Evolutionary conservation across 345 rosid species (phyloP), one percentile per base, ranked within the genome.

Genomic region (Adansonia digitata): DNA sequence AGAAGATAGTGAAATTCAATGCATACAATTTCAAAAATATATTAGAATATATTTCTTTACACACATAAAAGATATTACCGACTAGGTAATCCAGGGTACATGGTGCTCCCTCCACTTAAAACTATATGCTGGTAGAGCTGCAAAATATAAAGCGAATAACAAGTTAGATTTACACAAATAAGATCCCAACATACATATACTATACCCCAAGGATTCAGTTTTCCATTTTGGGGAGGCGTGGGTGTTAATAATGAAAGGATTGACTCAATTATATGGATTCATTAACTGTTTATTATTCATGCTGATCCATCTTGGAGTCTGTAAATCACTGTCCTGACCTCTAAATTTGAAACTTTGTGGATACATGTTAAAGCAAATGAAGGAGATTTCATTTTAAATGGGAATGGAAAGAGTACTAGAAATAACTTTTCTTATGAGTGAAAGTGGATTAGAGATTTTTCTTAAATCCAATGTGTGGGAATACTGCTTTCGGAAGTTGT

Each of bases 41-140:
- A 20, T 67, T 43, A 66, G 52, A 66, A 42, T 13, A 43, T 43
- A 35, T 42, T 24, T 24, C 35, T 6, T 24, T 66, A 43, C 24
- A 67, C 13, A 45, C 40, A 34, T 40, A 22, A 59, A 67, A 45
- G 37, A 37, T 48, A 79, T 75, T 87, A 95, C 99, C 98, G 93
- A 82, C 99, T 95, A 83, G 98, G 99, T 69, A 95, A 86, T 74
- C 99, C 99, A 27, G 98, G 99, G 68, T 93, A 91, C 99, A 95
- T 95, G 75, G 99, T 93, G 88, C 99, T 95, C 79, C 98, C 99
- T 77, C 99, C 99, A 75, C 99, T 93, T 83, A 95, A 84, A 40
- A 95, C 99, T 72, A 95, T 95, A 78, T 93, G 99, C 82, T 95
- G 98, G 78, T 95, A 95, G 72, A 95, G 92, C 98, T 95, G 90